Percentiles rank a stretch among this genome's conserved stretches.
Conservation (phyloP, 805 yeast species). For the Ogataea neopini region DNA sequence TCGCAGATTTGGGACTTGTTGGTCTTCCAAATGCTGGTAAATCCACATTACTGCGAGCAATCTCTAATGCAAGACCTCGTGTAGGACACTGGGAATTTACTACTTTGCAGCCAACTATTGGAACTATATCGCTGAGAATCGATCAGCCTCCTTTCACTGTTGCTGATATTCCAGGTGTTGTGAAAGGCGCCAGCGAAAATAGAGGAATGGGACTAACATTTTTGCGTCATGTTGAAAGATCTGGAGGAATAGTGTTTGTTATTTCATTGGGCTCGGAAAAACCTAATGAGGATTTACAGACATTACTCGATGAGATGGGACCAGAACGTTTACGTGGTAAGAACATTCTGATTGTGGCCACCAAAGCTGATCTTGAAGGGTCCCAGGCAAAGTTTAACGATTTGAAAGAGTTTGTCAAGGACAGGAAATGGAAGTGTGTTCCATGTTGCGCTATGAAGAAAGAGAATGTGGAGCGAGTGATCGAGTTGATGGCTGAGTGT, state of each 20-base stretch:
- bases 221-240: slow-evolving; percentile 87
- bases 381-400: slow-evolving; percentile 47
- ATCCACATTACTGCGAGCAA: slow-evolving; percentile 81
- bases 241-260: slow-evolving; percentile 87
- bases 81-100: slow-evolving; percentile 98
- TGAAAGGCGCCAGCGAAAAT: slow-evolving; percentile 81
- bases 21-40: slow-evolving; percentile 98
- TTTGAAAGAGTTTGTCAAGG: slow-evolving; percentile 47
- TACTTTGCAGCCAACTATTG: slow-evolving; percentile 87
- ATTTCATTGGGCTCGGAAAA: slow-evolving; percentile 67
- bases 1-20: slow-evolving; percentile 92
- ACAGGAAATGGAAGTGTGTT: slow-evolving; percentile 61
- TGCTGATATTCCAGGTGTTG: slow-evolving; percentile 96
- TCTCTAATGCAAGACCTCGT: slow-evolving; percentile 84
- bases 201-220: slow-evolving; percentile 94
- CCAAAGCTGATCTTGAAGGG: slow-evolving; percentile 83
- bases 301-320: slow-evolving; percentile 73
- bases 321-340: slow-evolving; percentile 58
- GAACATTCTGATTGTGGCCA: slow-evolving; percentile 74
- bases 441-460: slow-evolving; percentile 82
- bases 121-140: slow-evolving; percentile 72
- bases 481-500: slow-evolving; percentile 69
- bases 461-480: slow-evolving; percentile 71
- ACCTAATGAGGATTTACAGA: slow-evolving; percentile 66
- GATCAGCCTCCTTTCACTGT: slow-evolving; percentile 79